These are phyloP conservation scores for Bipolaris victoriae DNA, from an alignment of 2,329 filamentous ascomycete genomes.

Conservation along the genomic window DNA sequence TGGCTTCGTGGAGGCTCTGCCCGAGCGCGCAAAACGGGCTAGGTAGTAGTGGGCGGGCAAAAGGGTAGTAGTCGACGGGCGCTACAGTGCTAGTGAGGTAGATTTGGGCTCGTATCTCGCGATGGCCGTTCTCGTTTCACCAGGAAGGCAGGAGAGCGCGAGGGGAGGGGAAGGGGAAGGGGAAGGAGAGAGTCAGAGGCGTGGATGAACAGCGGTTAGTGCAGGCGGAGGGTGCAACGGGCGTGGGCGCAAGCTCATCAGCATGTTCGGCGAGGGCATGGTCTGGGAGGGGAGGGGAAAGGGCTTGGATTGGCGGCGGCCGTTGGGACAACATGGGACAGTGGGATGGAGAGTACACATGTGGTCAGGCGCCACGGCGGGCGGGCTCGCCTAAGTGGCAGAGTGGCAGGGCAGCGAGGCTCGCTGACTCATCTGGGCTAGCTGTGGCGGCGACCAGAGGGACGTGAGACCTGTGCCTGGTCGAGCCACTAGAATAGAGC, in stretches of 20 bases:
- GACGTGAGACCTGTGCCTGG: neutral
- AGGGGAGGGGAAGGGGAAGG: neutral
- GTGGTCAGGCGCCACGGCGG: slow-evolving; percentile 6
- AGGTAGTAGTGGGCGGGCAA: no score
- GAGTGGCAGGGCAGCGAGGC: neutral
- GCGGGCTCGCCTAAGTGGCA: neutral
- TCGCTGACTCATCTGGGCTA: slow-evolving; percentile 7
- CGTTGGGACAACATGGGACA: slow-evolving; percentile 3
- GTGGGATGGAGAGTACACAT: slow-evolving; percentile 7
- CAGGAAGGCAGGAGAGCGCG: neutral
- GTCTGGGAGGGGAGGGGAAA: no score
- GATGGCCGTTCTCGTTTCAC: no score
- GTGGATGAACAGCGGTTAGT: neutral
- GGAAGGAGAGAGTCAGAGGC: neutral
- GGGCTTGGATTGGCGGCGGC: neutral
- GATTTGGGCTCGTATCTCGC: no score
- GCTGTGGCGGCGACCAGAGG: slow-evolving; percentile 8
- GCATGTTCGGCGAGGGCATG: neutral
- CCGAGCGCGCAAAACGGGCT: no score
- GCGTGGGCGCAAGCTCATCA: neutral
- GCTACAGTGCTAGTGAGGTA: no score
- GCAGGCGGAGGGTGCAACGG: neutral
- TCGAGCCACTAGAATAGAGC: slow-evolving; percentile 15
- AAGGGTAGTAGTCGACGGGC: no score
- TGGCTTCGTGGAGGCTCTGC: slow-evolving; percentile 24